Base-by-base conservation (phyloP, 1,139 yeast genomes). In the Candida pseudoviswanathii region DNA sequence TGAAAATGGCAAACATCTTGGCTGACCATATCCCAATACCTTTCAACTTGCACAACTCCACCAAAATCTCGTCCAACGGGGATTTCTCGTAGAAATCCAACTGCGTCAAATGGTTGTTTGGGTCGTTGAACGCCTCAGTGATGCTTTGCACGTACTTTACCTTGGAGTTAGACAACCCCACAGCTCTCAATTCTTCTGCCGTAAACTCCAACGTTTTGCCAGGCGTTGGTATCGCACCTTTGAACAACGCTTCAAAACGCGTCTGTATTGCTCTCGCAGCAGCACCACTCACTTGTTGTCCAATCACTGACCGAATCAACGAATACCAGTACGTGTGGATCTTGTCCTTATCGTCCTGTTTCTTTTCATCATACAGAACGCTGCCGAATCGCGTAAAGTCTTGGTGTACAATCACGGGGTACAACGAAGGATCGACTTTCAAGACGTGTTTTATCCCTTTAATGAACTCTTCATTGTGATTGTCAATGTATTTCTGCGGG, bases 1-100 rank as follows among this genome's bases (percentile, higher is more conserved):
- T 86, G 61, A 90, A 89, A 22, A 86, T 64, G 16, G 87, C 69
- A 67, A 90, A 91, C 97, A 91, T 91, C 51, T 86, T 88, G 0
- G 96, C 95, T 7, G 92, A 84, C 98, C 98, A 91, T 1, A 83
- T 80, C 0, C 97, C 97, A 32, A 91, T 80, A 0, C 97, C 97
- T 61, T 89, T 88, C 49, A 90, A 70, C 37, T 60, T 59, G 0
- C 83, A 82, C 48, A 90, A 66, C 50, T 77, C 81, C 24, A 77
- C 79, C 1, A 81, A 71, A 2, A 89, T 72, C 31, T 77, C 86
- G n/a, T 72, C 73, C 46, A 75, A 73, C 3, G 66, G 58, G 10
- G 65, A 65, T 1, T 60, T 58, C 9, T 56, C 51, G 56, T 77
- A 80, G 55, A 81, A 70, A 3, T 69, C 69, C n/a, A 58, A 45